phyloP scores from a whole-genome alignment of 805 yeast genomes.

The Ogataea zsoltii region DNA sequence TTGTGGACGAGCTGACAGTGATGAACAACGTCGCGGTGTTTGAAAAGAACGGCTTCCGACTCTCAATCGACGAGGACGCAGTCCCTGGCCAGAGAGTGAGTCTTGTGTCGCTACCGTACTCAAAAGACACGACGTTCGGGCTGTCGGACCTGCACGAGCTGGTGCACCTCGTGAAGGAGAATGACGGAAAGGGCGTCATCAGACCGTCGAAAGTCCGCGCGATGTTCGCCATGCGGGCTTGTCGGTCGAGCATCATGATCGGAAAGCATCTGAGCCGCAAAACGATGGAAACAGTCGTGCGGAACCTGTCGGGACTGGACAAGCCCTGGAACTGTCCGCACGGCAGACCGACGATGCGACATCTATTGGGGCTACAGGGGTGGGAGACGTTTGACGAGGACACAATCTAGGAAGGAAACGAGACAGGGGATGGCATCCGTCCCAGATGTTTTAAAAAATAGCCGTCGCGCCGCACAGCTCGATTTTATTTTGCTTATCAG shows the following conservation, averaged over 20 bases:
- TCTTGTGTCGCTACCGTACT: slow-evolving; percentile 68
- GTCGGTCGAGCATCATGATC: slow-evolving; percentile 91
- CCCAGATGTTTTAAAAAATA: no score
- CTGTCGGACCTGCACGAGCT: slow-evolving; percentile 74
- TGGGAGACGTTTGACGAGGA: slow-evolving; percentile 49
- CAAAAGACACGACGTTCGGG: slow-evolving; percentile 69
- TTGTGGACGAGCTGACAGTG: slow-evolving; percentile 76
- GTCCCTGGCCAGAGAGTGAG: slow-evolving; percentile 58
- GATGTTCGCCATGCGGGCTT: slow-evolving; percentile 94
- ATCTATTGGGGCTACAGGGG: slow-evolving; percentile 61
- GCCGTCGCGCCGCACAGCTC: not conserved
- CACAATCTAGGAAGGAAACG: no score
- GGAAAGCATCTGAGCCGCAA: slow-evolving; percentile 64
- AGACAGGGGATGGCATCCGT: no score
- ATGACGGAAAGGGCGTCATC: slow-evolving; percentile 43
- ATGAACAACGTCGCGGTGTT: slow-evolving; percentile 60
- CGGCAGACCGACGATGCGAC: slow-evolving; percentile 97
- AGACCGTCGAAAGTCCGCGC: slow-evolving; percentile 77
- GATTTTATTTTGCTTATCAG: not conserved
- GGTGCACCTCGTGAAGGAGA: slow-evolving; percentile 62
- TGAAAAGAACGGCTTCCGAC: slow-evolving; percentile 73
- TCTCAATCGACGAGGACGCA: slow-evolving; percentile 49
- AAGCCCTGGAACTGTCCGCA: slow-evolving; percentile 98
- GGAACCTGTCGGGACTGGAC: slow-evolving; percentile 66
- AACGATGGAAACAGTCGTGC: slow-evolving; percentile 70